These are phyloP conservation scores for Citrus trifoliata DNA, from an alignment of 345 rosid species.

Conservation along the genomic window DNA sequence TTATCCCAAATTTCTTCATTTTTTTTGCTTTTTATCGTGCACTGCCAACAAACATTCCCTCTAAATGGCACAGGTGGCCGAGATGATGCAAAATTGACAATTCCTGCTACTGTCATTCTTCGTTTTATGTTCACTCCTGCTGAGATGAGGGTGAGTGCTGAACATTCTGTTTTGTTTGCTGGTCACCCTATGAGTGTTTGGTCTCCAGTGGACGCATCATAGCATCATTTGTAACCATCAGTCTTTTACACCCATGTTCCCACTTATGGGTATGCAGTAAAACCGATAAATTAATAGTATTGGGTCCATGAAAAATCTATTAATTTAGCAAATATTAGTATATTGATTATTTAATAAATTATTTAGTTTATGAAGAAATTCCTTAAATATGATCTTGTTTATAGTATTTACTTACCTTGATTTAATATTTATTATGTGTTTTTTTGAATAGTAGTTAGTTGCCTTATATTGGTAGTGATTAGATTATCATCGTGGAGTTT, in stretches of 20 bases:
- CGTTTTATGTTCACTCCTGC: slow-evolving; percentile 81
- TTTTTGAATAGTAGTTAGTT: no score
- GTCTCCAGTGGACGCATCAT: background rate
- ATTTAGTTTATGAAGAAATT: no score
- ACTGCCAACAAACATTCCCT: background rate
- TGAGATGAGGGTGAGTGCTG: slow-evolving; percentile 68
- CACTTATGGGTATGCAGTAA: background rate
- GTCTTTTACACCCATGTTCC: background rate
- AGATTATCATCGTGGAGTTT: no score
- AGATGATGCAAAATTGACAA: slow-evolving; percentile 80
- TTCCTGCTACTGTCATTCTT: slow-evolving; percentile 78
- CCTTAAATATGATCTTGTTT: no score
- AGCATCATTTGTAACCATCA: background rate
- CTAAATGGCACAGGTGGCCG: slow-evolving; percentile 65
- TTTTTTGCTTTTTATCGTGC: background rate
- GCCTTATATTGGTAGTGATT: no score
- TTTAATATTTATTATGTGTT: no score
- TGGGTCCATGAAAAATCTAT: no score
- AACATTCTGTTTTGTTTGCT: slow-evolving; percentile 6
- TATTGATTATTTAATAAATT: no score
- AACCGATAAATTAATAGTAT: no score
- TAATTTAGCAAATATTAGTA: no score
- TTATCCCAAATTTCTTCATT: background rate
- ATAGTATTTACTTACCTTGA: no score
- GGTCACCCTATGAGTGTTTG: background rate